Base-by-base conservation (phyloP, 176 grass and related monocot genomes). In the Phoenix dactylifera region DNA sequence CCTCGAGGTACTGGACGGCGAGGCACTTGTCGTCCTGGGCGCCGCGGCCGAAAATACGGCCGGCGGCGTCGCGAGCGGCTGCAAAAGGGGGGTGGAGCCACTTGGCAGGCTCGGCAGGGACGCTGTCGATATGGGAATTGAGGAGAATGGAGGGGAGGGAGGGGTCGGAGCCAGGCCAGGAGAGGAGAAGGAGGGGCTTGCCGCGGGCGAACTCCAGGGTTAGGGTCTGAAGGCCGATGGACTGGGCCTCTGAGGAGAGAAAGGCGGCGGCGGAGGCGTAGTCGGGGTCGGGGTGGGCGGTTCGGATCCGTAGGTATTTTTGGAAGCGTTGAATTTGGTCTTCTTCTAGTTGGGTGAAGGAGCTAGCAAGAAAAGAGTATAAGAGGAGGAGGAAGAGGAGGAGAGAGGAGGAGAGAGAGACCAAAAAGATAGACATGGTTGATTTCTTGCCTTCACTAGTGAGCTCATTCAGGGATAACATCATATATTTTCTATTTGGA, bases 21-120 rank as follows among this genome's bases (percentile, higher is more conserved):
- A 96, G 76, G 80, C 73, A 96, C 79, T 96, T 96, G 67, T 96
- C 92, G 51, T 90, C 86, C 74, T 96, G 92, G 15, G 92, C 80
- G 49, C 87, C 87, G 22, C 92, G 86, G 1, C 80, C 83, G 76
- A 80, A 97, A 62, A 96, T 44, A 35, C 77, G 75, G 25, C 92
- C 92, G 0, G 72, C 24, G 3, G 74, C 4, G 65, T 97, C 87
- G 1, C 70, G 81, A 24, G 76, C 66, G 14, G 83, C 87, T 22
- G 84, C 69, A 71, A 84, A 90, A 2, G 80, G 91, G 14, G 77
- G 80, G 72, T 87, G 86, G 52, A 69, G 0, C 91, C 83, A 85
- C 22, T 61, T 67, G 61, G 82, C 62, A 24, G 81, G 55, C 74
- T 91, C 87, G 20, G 81, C 87, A 0, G 86, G 91, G 15, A 96